Conservation (phyloP, 2,329 filamentous ascomycete genomes). For the Colletotrichum acutatum region DNA sequence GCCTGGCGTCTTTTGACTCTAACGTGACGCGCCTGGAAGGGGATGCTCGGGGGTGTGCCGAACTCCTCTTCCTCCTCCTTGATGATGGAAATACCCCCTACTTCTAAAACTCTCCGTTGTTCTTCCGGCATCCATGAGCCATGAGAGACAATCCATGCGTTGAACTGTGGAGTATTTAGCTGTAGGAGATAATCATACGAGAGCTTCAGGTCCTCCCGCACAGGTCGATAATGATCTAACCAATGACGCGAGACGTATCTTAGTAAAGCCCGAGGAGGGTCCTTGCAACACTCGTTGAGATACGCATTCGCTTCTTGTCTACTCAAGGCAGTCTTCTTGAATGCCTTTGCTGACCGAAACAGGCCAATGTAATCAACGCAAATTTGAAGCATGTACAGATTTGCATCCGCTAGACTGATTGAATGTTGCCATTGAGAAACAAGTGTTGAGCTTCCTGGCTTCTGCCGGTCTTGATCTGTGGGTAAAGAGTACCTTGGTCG, state of each 20-base stretch:
- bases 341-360: neutral
- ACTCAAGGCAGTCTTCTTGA: neutral
- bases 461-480: no score
- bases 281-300: neutral
- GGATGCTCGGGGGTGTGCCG: no score
- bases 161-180: neutral
- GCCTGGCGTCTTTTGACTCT: no score
- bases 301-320: neutral
- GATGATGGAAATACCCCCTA: neutral
- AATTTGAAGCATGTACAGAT: neutral
- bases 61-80: no score
- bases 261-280: neutral
- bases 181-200: neutral
- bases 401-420: neutral
- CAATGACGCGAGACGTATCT: neutral
- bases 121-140: neutral
- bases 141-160: neutral
- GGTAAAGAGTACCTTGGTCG: no score
- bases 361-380: neutral
- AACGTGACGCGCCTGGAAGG: no score
- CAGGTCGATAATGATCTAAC: neutral
- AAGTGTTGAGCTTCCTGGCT: no score
- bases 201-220: neutral
- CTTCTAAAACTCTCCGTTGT: neutral
- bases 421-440: neutral